These are phyloP conservation scores for Lathyrus oleraceus DNA, from an alignment of 306 rosid genomes.

Conservation along the genomic window DNA sequence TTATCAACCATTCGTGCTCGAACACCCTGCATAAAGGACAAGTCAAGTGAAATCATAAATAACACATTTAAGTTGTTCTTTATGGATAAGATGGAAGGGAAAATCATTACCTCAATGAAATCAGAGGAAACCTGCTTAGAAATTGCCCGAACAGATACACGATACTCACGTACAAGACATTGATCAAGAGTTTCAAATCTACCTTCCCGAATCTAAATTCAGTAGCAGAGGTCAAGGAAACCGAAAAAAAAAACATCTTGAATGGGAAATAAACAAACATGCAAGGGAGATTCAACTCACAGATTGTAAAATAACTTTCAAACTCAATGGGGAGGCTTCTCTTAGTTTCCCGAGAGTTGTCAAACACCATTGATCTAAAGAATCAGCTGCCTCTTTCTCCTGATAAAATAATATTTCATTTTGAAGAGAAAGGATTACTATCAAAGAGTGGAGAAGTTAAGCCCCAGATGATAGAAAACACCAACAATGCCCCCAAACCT, in stretches of 20 bases:
- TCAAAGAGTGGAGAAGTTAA: conserved; percentile 15
- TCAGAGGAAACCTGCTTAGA: conserved; percentile 65
- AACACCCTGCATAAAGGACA: conserved; percentile 58
- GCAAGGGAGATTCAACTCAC: conserved; percentile 54
- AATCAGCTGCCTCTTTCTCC: conserved; percentile 75
- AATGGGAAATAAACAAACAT: conserved; percentile 23
- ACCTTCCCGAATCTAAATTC: conserved; percentile 85
- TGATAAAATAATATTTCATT: conserved; percentile 43
- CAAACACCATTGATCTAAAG: conserved; percentile 67
- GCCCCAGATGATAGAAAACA: conserved; percentile 26
- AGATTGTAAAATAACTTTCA: conserved; percentile 80
- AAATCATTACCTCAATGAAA: conserved; percentile 69
- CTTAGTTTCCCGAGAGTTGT: conserved; percentile 55
- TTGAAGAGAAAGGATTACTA: conserved; percentile 28
- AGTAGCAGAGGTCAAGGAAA: conserved; percentile 33
- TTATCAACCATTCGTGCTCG: conserved; percentile 82
- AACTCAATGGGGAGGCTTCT: conserved; percentile 91
- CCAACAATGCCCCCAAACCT: neutral
- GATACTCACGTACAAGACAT: conserved; percentile 86
- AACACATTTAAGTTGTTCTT: conserved; percentile 16
- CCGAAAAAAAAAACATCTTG: neutral
- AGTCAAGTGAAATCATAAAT: conserved; percentile 15
- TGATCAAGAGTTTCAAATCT: conserved; percentile 85
- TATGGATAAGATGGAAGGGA: conserved; percentile 15
- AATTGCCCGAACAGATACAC: conserved; percentile 60